phyloP scores from a whole-genome alignment of 208 protist genomes.

The Jaenimonas drosophilae region DNA sequence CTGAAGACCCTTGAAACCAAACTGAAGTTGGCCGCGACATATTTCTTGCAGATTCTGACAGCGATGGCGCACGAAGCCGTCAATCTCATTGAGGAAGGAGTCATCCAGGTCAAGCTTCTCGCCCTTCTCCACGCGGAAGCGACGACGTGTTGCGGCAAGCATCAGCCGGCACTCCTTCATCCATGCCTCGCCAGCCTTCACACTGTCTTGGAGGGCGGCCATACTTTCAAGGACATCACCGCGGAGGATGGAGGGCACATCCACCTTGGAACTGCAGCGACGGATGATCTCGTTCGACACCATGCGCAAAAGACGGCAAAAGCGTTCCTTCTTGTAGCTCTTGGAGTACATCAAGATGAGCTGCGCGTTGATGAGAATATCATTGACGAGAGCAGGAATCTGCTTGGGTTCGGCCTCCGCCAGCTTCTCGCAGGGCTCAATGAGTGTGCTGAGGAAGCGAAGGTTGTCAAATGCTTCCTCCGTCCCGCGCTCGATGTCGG shows the following conservation, averaged over 20 bases:
- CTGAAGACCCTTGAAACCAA: conserved; percentile 75
- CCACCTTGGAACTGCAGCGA: conserved; percentile 90
- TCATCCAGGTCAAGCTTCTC: conserved; percentile 91
- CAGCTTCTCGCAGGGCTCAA: conserved; percentile 91
- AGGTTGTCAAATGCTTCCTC: conserved; percentile 95
- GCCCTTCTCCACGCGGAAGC: conserved; percentile 71
- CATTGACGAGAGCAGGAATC: conserved; percentile 87
- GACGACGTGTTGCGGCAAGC: conserved; percentile 68
- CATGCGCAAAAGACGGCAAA: conserved; percentile 89
- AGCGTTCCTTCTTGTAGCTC: conserved; percentile 94
- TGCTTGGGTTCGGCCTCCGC: conserved; percentile 67
- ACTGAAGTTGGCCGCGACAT: conserved; percentile 95
- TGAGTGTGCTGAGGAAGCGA: conserved; percentile 90
- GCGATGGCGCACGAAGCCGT: conserved; percentile 95
- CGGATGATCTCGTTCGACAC: conserved; percentile 96
- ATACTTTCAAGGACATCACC: conserved; percentile 90
- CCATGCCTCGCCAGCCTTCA: conserved; percentile 89
- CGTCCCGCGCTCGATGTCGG: conserved; percentile 89
- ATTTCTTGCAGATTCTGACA: conserved; percentile 96
- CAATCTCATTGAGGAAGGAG: conserved; percentile 95
- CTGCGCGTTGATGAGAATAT: conserved; percentile 88
- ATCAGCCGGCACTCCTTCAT: conserved; percentile 84
- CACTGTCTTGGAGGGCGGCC: conserved; percentile 86
- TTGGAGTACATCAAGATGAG: conserved; percentile 91
- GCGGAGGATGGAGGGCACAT: conserved; percentile 91